phyloP scores from a whole-genome alignment of 129 eudicot genomes.

The Flaveria sonorensis region DNA sequence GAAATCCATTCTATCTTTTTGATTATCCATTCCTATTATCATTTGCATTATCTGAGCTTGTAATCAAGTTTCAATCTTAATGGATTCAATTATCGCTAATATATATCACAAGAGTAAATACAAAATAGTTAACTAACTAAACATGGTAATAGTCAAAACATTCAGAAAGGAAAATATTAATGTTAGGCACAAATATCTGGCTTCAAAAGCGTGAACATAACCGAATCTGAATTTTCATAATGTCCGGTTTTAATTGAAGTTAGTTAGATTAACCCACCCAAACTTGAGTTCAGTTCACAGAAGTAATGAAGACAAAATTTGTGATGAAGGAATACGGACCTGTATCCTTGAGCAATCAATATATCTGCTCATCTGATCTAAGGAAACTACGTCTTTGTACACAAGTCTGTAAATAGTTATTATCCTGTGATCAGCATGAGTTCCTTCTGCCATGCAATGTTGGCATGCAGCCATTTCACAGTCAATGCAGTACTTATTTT shows the following conservation, averaged over 20 bases:
- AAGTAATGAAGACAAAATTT: not conserved
- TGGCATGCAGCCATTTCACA: slow-evolving; percentile 52
- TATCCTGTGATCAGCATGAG: slow-evolving; percentile 41
- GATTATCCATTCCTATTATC: too few species aligned
- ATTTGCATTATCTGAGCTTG: too few species aligned
- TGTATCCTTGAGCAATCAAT: slow-evolving; percentile 59
- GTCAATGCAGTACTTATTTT: slow-evolving; percentile 57
- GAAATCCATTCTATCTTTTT: too few species aligned
- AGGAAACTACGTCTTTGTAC: slow-evolving; percentile 59
- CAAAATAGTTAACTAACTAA: not conserved
- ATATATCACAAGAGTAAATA: not conserved
- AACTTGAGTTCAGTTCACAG: not conserved
- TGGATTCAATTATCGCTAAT: too few species aligned
- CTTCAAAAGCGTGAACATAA: not conserved
- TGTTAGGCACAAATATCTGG: not conserved
- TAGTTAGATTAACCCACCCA: not conserved
- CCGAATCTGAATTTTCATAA: not conserved
- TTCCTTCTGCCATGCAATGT: slow-evolving; percentile 44
- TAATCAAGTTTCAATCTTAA: too few species aligned
- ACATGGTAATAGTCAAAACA: not conserved
- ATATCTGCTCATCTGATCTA: slow-evolving; percentile 35
- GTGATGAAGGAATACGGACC: slow-evolving; percentile 38
- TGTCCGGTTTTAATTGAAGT: too few species aligned
- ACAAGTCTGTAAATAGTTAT: slow-evolving; percentile 62
- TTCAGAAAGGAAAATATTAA: not conserved